Evolutionary conservation across 805 yeast genomes (phyloP).

Genomic region (Candida suzukii): DNA sequence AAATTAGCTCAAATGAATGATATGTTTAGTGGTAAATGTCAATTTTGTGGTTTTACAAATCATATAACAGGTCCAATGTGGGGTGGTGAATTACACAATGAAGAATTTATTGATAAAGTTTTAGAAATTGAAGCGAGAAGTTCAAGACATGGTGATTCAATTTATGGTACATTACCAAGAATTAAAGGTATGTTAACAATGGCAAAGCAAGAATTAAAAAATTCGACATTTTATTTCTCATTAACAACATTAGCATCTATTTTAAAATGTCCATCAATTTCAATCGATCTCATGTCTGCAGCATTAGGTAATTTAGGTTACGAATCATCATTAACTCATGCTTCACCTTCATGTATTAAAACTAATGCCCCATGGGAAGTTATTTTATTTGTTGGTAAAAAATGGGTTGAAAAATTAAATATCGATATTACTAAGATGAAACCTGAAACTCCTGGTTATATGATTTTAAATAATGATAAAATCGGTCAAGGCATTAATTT

Average conservation of each 20-base stretch:
- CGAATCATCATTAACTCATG: constrained; percentile 82
- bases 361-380: constrained; percentile 84
- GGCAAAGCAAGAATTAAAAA: constrained; percentile 62
- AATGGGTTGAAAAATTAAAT: constrained; percentile 48
- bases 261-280: constrained; percentile 77
- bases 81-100: constrained; percentile 72
- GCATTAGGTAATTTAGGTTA: constrained; percentile 84
- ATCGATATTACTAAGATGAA: constrained; percentile 33
- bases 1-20: constrained; percentile 52
- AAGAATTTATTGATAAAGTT: constrained; percentile 57
- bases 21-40: constrained; percentile 43
- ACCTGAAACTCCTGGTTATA: constrained; percentile 50
- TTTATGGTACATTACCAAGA: constrained; percentile 75
- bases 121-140: constrained; percentile 39
- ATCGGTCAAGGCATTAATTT: constrained; percentile 29
- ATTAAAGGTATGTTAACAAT: constrained; percentile 89
- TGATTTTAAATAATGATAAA: constrained; percentile 40
- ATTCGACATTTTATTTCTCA: constrained; percentile 74
- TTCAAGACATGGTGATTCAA: constrained; percentile 44
- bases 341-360: constrained; percentile 76
- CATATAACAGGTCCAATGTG: constrained; percentile 97
- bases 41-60: constrained; percentile 59
- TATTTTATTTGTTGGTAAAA: constrained; percentile 64
- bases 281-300: constrained; percentile 61
- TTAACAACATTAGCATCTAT: constrained; percentile 71